These are phyloP conservation scores for Boletus subcaerulescens DNA, from an alignment of 768 basidiomycete genomes.

Conservation along the genomic window DNA sequence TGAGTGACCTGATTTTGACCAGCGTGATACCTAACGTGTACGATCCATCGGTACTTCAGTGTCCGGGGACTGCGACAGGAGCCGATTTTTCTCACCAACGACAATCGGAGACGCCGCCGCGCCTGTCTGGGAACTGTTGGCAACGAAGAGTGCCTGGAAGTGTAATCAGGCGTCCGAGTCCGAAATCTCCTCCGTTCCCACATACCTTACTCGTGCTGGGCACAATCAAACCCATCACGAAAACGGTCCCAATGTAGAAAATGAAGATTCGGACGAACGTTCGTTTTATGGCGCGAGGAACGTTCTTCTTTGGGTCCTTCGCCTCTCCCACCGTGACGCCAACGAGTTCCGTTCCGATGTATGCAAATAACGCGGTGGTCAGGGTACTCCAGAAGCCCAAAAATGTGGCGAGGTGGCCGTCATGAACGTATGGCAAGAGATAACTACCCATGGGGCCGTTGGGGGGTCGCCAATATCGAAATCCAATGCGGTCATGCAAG, in stretches of 20 bases:
- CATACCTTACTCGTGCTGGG: slow-evolving; percentile 52
- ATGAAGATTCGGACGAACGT: slow-evolving; percentile 59
- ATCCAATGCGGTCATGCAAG: slow-evolving; percentile 33
- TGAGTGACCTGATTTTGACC: slow-evolving; percentile 56
- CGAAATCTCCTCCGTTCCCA: slow-evolving; percentile 32
- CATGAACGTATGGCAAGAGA: slow-evolving; percentile 46
- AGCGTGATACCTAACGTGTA: slow-evolving; percentile 10
- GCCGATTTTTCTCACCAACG: slow-evolving; percentile 43
- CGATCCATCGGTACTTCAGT: not conserved
- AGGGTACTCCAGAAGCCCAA: slow-evolving; percentile 71
- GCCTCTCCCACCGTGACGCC: slow-evolving; percentile 61
- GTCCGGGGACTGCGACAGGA: slow-evolving; percentile 5
- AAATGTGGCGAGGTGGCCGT: slow-evolving; percentile 51
- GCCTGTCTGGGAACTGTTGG: slow-evolving; percentile 37
- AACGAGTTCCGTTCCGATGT: slow-evolving; percentile 74
- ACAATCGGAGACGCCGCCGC: slow-evolving; percentile 68
- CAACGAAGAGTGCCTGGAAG: slow-evolving; percentile 31
- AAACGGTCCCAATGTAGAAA: slow-evolving; percentile 71
- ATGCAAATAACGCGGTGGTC: slow-evolving; percentile 71
- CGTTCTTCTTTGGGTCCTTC: slow-evolving; percentile 70
- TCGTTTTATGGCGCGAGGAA: slow-evolving; percentile 65
- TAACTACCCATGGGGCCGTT: slow-evolving; percentile 59
- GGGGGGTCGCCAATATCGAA: slow-evolving; percentile 46
- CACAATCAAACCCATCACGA: slow-evolving; percentile 70
- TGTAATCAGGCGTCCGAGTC: not conserved